Conservation (phyloP, 2,329 filamentous ascomycete genomes). For the Curvularia sp. region DNA sequence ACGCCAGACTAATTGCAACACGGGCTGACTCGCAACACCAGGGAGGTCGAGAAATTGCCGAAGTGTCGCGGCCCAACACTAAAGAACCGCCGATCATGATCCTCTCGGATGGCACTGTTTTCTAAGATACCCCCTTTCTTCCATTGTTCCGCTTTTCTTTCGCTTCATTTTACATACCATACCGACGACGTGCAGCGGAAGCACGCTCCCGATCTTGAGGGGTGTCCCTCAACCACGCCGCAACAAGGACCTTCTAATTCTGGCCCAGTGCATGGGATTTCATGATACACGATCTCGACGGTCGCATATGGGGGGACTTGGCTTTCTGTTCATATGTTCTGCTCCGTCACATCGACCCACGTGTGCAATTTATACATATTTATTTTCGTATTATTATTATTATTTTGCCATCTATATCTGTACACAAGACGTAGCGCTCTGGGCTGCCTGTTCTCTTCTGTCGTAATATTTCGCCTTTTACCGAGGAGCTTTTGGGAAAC, state of each 20-base stretch:
- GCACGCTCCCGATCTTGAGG: constrained; percentile 24
- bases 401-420: not conserved
- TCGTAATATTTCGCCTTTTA: constrained; percentile 12
- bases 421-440: not conserved
- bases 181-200: constrained; percentile 24
- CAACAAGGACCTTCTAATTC: constrained; percentile 25
- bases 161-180: constrained; percentile 28
- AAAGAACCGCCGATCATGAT: constrained; percentile 97
- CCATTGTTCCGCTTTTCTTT: constrained; percentile 35
- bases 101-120: constrained; percentile 93
- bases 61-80: constrained; percentile 93
- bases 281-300: constrained; percentile 39
- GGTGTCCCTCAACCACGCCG: constrained; percentile 10
- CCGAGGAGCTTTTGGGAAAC: constrained; percentile 3
- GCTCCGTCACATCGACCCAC: constrained; percentile 14
- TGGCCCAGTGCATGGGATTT: constrained; percentile 27
- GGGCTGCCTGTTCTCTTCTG: constrained; percentile 10
- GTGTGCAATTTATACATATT: constrained; percentile 10
- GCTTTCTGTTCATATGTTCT: constrained; percentile 31
- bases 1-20: constrained; percentile 3
- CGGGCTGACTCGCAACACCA: constrained; percentile 39
- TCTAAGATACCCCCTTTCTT: constrained; percentile 65
- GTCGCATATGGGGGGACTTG: constrained; percentile 33
- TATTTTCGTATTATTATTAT: not conserved
- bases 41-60: constrained; percentile 95